These are phyloP conservation scores for Magnaporthales sp. DNA, from an alignment of 2,329 filamentous ascomycete species.

Conservation along the genomic window DNA sequence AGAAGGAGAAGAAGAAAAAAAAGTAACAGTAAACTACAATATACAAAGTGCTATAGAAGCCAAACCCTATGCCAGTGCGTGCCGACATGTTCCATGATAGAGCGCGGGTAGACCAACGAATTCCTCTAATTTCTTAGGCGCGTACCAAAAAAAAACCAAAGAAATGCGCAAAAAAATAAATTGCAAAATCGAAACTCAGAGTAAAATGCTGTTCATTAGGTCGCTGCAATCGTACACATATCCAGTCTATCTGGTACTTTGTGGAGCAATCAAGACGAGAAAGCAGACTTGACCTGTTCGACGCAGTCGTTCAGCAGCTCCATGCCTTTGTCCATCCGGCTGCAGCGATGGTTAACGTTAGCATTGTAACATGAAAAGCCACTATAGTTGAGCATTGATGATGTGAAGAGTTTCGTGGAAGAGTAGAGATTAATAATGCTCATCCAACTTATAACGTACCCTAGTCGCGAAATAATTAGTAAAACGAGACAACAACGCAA, in stretches of 20 bases:
- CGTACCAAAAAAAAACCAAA: neutral
- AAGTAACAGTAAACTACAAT: neutral
- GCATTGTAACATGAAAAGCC: neutral
- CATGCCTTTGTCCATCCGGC: neutral
- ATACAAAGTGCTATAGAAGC: neutral
- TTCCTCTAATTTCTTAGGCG: neutral
- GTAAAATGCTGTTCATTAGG: neutral
- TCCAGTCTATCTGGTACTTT: neutral
- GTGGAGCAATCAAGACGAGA: neutral
- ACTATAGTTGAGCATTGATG: neutral
- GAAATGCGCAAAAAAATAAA: neutral
- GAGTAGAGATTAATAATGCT: neutral
- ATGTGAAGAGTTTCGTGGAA: neutral
- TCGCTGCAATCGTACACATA: neutral
- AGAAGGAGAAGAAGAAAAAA: neutral
- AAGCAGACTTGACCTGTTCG: neutral
- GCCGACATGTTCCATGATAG: neutral
- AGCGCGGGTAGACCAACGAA: neutral
- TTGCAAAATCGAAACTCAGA: neutral
- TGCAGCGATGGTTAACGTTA: neutral
- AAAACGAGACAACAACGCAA: neutral
- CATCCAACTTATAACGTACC: neutral
- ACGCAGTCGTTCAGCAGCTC: neutral
- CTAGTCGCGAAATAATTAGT: neutral
- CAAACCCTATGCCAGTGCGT: neutral